Base-by-base conservation (phyloP, 345 rosid species). In the Arabis alpina region DNA sequence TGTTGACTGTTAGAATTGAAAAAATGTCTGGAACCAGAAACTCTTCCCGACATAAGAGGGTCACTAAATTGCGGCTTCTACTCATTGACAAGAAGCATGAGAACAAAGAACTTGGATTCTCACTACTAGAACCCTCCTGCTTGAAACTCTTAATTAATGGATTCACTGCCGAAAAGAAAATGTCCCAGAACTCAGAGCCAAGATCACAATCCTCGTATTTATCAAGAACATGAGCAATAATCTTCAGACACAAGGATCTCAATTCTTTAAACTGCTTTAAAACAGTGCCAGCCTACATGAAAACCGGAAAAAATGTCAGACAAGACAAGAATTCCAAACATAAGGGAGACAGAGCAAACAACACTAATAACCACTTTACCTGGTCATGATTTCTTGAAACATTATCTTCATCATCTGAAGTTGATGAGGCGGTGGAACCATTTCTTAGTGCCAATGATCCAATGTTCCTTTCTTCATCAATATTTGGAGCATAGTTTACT, bases 81-180 rank as follows among this genome's bases (percentile, higher is more conserved):
- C 98, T 94, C 96, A 94, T 94, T n/a, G 97, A 86, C 81, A 88
- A 66, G 80, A 94, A 89, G 84, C 93, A 88, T 45, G 88, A 88
- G 73, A 94, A 89, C 71, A 94, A 77, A 14, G 98, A 85, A 76
- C 97, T 94, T 42, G 96, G 91, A 80, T 83, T 94, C 83, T 88
- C 89, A 52, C 99, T 94, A 70, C 97, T 94, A 66, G 98, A 85
- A 69, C 98, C 93, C 75, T 89, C 95, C 68, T 84, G 87, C 88
- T 86, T 89, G 80, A 94, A 91, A 71, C 81, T 83, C 74, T 82
- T 73, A 61, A 89, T 81, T 77, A 91, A 81, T 15, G 93, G 83
- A 77, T 85, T 82, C 43, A 87, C 84, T 4, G 96, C 89, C 50
- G 45, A 56, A 77, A 94, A 94, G 86, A 89, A 88, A 54, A 91